phyloP scores from a whole-genome alignment of 2,329 filamentous ascomycete genomes.

The Penicillium griseofulvum region DNA sequence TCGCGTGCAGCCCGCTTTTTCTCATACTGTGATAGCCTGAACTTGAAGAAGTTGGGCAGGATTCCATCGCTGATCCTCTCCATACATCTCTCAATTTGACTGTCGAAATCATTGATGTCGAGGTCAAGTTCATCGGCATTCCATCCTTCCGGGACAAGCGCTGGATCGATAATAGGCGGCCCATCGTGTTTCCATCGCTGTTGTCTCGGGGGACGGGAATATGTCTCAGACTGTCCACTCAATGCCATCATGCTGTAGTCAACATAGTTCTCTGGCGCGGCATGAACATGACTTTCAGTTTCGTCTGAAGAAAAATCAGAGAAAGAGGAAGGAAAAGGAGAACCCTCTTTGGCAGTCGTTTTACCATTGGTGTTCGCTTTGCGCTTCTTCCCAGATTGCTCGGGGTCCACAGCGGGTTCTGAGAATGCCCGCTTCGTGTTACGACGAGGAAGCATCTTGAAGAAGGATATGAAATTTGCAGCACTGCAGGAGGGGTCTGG shows the following conservation, averaged over 20 bases:
- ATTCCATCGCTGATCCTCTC: slow-evolving; percentile 2
- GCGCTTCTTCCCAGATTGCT: background rate
- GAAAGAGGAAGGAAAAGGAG: background rate
- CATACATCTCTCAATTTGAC: background rate
- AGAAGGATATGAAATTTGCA: background rate
- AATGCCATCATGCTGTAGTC: background rate
- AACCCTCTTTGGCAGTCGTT: background rate
- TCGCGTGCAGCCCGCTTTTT: background rate
- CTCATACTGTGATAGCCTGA: background rate
- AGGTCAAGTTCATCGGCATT: background rate
- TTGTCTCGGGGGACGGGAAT: background rate
- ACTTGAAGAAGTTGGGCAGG: background rate
- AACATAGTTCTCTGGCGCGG: background rate
- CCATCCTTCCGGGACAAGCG: background rate
- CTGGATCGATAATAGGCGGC: background rate
- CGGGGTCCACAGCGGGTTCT: background rate
- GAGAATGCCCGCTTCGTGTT: background rate
- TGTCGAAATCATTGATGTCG: background rate
- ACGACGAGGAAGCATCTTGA: background rate
- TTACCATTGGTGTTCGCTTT: background rate
- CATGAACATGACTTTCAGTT: background rate
- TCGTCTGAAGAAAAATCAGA: background rate
- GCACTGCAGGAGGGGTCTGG: background rate
- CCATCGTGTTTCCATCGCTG: background rate
- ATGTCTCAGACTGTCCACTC: background rate